These are phyloP conservation scores for Nannizziopsis barbatae DNA, from an alignment of 2,329 filamentous ascomycete genomes.

Conservation along the genomic window DNA sequence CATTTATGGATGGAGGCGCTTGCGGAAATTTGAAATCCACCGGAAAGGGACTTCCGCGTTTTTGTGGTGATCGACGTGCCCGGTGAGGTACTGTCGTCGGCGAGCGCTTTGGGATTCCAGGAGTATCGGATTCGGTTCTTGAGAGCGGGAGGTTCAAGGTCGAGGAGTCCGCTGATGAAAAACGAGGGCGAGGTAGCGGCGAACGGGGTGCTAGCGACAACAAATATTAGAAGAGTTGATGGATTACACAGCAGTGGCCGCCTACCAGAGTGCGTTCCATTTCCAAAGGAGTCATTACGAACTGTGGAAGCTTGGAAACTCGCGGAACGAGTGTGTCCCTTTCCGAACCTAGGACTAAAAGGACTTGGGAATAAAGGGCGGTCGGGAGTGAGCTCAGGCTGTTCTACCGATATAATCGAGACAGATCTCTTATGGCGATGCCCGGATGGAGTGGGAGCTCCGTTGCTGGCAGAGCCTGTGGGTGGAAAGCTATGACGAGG, in stretches of 20 bases:
- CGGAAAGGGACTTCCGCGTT: conserved; percentile 27
- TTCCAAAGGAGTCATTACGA: conserved; percentile 33
- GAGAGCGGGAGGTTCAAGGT: conserved; percentile 21
- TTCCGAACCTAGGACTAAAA: conserved; percentile 41
- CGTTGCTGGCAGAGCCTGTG: conserved; percentile 6
- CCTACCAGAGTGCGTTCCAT: conserved; percentile 32
- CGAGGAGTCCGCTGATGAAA: conserved; percentile 24
- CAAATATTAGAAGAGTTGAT: background rate
- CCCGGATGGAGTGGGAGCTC: conserved; percentile 26
- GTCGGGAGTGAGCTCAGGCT: conserved; percentile 30
- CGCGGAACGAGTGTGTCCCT: conserved; percentile 64
- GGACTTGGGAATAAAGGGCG: conserved; percentile 25
- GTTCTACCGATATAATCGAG: conserved; percentile 67
- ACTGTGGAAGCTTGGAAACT: conserved; percentile 65
- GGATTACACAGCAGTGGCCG: background rate
- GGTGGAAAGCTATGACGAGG: conserved; percentile 35
- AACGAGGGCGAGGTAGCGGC: conserved; percentile 27
- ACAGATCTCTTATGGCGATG: conserved; percentile 63
- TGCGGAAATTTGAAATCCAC: conserved; percentile 49
- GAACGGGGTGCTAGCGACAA: conserved; percentile 23
- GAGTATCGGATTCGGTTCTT: conserved; percentile 26
- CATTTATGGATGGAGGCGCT: conserved; percentile 25
- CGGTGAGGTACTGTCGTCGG: conserved; percentile 17
- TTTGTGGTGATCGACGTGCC: conserved; percentile 8
- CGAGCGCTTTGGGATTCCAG: conserved; percentile 19